Evolutionary conservation across 805 yeast genomes (phyloP).

Genomic region (Blastobotrys attinorum): DNA sequence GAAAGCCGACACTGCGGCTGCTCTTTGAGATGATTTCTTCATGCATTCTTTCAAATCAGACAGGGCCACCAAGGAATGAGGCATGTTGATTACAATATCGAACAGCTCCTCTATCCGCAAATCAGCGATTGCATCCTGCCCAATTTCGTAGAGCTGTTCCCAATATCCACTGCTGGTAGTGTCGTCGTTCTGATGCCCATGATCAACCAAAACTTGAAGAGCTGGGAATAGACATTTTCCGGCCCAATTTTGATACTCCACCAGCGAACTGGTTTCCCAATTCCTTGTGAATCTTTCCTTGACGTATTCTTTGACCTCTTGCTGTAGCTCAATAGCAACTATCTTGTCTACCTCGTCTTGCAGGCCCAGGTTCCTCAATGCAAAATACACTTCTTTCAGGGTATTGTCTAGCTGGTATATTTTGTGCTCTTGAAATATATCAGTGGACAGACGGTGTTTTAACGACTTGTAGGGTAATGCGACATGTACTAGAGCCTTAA

Average conservation of each 20-base stretch:
- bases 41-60: conserved; percentile 51
- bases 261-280: conserved; percentile 12
- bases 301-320: conserved; percentile 13
- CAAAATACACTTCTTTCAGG: conserved; percentile 1
- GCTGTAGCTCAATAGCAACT: conserved; percentile 16
- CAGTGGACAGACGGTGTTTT: conserved; percentile 5
- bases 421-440: conserved; percentile 8
- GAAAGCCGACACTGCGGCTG: conserved; percentile 44
- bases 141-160: conserved; percentile 11
- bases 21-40: conserved; percentile 40
- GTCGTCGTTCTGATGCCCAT: conserved; percentile 8
- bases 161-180: too few species aligned
- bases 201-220: conserved; percentile 10
- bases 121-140: conserved; percentile 18
- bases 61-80: conserved; percentile 45
- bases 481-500: conserved; percentile 19
- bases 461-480: conserved; percentile 9
- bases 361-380: conserved; percentile 17
- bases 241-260: conserved; percentile 12
- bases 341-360: conserved; percentile 15
- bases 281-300: conserved; percentile 5
- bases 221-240: conserved; percentile 3
- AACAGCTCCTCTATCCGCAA: conserved; percentile 52
- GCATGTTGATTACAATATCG: conserved; percentile 48
- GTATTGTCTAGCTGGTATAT: conserved; percentile 2